These are phyloP conservation scores for Cercospora canescens DNA, from an alignment of 2,329 filamentous ascomycete genomes.

Conservation along the genomic window DNA sequence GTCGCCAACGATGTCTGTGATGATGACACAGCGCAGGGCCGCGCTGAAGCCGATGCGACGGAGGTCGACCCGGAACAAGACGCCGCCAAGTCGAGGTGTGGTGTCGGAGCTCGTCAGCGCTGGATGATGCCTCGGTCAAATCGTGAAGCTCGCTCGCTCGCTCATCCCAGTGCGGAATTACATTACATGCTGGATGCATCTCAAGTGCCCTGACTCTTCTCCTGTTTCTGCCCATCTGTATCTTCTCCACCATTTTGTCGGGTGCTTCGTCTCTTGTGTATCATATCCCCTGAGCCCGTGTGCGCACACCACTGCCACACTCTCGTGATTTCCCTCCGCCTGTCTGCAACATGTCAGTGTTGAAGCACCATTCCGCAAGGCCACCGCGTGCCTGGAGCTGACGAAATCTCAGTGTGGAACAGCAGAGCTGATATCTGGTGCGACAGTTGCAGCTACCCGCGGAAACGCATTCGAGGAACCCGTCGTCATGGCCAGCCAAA, in stretches of 20 bases:
- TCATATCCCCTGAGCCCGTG: background rate
- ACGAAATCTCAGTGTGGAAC: background rate
- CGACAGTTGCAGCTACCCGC: constrained; percentile 12
- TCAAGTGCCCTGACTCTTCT: background rate
- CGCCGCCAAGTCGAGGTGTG: background rate
- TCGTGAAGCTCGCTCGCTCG: background rate
- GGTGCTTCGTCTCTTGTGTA: background rate
- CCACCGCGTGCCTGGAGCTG: background rate
- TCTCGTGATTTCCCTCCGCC: background rate
- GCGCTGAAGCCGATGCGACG: background rate
- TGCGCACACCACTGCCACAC: background rate
- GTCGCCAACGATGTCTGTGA: too few relatives aligned
- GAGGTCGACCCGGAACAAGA: background rate
- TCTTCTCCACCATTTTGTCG: background rate
- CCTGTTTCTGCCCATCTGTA: background rate
- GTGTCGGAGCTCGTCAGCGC: background rate
- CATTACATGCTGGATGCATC: background rate
- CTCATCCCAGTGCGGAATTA: background rate
- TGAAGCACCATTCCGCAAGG: background rate
- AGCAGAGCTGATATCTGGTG: background rate
- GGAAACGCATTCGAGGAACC: background rate
- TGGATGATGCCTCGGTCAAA: background rate
- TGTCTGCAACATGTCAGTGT: background rate
- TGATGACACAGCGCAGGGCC: background rate
- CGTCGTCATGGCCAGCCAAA: constrained; percentile 17